Conservation (phyloP, 2,329 filamentous ascomycete genomes). For the Fusarium pseudoanthophilum region DNA sequence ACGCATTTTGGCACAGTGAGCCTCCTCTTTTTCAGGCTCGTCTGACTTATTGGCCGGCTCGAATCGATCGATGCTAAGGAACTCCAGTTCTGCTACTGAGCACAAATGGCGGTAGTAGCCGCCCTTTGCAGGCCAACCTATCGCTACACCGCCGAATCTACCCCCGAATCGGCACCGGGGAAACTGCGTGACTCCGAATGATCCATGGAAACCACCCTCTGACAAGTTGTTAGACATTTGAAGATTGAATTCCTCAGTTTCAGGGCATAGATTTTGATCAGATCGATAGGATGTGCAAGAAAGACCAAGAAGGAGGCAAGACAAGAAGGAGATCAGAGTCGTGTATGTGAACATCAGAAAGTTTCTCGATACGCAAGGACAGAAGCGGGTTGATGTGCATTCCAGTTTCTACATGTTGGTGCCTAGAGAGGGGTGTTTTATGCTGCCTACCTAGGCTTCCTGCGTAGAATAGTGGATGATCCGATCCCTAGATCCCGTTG, state of each 20-base stretch:
- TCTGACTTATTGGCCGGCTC: neutral
- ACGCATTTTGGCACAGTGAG: neutral
- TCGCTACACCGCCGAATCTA: neutral
- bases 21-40: neutral
- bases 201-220: neutral
- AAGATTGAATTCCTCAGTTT: neutral
- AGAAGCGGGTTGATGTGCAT: neutral
- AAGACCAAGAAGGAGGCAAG: neutral
- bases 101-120: neutral
- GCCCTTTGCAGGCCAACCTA: neutral
- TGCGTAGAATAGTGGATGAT: neutral
- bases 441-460: neutral
- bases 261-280: neutral
- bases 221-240: neutral
- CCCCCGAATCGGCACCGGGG: neutral
- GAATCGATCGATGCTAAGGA: neutral
- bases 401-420: neutral
- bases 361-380: neutral
- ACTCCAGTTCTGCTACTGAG: neutral
- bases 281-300: neutral
- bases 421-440: neutral
- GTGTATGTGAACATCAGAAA: neutral
- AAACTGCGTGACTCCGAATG: neutral
- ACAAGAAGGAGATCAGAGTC: neutral
- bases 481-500: neutral